Evolutionary conservation across 2,329 filamentous ascomycete species (phyloP).

Genomic region (Ascochyta viciae-villosae): DNA sequence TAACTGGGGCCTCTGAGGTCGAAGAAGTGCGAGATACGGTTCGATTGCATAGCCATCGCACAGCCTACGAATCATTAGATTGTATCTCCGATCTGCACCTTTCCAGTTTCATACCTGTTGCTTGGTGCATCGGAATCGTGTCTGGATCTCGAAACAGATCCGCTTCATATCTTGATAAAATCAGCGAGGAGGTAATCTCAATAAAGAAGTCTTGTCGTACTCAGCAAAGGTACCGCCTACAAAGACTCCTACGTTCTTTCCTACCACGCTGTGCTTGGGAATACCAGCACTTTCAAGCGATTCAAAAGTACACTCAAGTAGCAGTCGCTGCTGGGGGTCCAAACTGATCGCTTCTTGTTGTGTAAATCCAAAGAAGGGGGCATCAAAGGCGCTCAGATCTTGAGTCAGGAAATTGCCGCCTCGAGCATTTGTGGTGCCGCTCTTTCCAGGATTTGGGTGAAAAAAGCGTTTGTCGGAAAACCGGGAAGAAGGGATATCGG

Average conservation of each 20-base stretch:
- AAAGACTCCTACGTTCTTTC: conserved; percentile 38
- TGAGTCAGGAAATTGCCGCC: conserved; percentile 33
- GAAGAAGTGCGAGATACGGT: conserved; percentile 42
- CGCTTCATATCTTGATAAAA: conserved; percentile 16
- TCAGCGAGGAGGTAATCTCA: too few species aligned
- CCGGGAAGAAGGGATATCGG: conserved; percentile 46
- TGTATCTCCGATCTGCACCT: not conserved
- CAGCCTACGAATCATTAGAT: conserved; percentile 1
- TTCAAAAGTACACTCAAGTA: conserved; percentile 46
- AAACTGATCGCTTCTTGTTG: conserved; percentile 35
- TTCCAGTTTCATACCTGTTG: conserved; percentile 15
- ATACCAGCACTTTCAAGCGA: conserved; percentile 52
- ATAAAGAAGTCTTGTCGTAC: not conserved
- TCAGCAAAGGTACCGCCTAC: conserved; percentile 34
- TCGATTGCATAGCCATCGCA: conserved; percentile 38
- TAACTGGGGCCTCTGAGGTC: conserved; percentile 40
- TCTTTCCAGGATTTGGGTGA: conserved; percentile 46
- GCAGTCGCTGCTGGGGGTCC: conserved; percentile 45
- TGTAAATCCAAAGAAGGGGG: conserved; percentile 40
- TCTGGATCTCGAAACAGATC: conserved; percentile 33
- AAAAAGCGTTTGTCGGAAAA: conserved; percentile 49
- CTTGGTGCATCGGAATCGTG: conserved; percentile 37
- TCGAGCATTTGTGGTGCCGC: conserved; percentile 43
- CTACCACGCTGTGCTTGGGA: conserved; percentile 34
- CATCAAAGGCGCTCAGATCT: conserved; percentile 36